A percentile compares a stretch with the other conserved stretches of the same genome.
These are phyloP conservation scores for Eucommia ulmoides DNA, from an alignment of 257 asterid genomes.

Conservation along the genomic window DNA sequence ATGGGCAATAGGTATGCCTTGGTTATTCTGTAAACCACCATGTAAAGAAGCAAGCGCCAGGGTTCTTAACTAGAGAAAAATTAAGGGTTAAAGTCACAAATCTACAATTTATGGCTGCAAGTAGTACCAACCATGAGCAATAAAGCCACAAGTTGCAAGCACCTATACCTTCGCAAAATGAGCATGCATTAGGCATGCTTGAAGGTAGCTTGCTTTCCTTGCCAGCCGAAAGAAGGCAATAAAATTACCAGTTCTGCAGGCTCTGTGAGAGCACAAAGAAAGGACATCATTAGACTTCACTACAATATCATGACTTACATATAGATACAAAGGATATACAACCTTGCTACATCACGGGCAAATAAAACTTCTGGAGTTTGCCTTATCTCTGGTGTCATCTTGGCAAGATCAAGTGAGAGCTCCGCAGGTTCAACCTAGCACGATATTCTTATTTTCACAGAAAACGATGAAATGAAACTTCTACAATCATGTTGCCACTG, in stretches of 20 bases:
- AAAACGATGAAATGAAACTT: constrained; percentile 17
- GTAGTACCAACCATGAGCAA: no score
- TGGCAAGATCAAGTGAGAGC: constrained; percentile 95
- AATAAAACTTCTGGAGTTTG: constrained; percentile 80
- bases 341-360: constrained; percentile 99
- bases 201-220: constrained; percentile 80
- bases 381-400: constrained; percentile 90
- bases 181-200: constrained; percentile 97
- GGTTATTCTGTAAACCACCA: constrained; percentile 79
- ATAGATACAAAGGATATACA: constrained; percentile 11
- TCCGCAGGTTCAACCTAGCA: constrained; percentile 99
- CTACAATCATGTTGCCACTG: constrained; percentile 16
- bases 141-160: constrained; percentile 6
- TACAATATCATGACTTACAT: background rate
- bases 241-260: constrained; percentile 89
- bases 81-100: constrained; percentile 11
- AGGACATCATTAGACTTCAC: background rate
- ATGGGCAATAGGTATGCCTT: constrained; percentile 78
- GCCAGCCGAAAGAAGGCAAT: constrained; percentile 97
- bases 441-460: constrained; percentile 37
- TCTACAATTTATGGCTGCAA: no score
- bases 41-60: constrained; percentile 95
- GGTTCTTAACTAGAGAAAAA: constrained; percentile 60
- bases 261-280: constrained; percentile 41
- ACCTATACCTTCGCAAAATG: constrained; percentile 89